Evolutionary conservation across 2,329 filamentous ascomycete species (phyloP).

Genomic region (Daldinia sp.): DNA sequence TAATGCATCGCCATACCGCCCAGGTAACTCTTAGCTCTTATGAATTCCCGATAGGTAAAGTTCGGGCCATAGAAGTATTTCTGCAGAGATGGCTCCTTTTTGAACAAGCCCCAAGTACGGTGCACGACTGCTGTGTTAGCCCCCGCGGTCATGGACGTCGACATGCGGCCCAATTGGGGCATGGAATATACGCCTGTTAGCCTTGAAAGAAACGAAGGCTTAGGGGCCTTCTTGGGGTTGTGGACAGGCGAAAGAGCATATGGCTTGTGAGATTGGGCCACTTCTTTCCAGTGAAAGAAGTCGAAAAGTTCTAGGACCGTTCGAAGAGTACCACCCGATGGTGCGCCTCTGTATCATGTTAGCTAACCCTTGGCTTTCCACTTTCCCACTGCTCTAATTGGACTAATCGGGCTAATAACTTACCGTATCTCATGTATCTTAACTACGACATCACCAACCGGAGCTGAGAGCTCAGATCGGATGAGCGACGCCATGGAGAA

Average conservation of each 20-base stretch:
- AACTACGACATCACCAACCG: conserved; percentile 66
- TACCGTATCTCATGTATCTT: conserved; percentile 60
- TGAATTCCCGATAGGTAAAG: conserved; percentile 69
- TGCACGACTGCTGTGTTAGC: conserved; percentile 69
- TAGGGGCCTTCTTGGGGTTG: conserved; percentile 53
- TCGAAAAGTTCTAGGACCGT: conserved; percentile 73
- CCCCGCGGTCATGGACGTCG: conserved; percentile 62
- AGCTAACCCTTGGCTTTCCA: conserved; percentile 16
- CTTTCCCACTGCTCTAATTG: too few relatives aligned
- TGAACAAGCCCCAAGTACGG: conserved; percentile 71
- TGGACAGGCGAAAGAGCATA: conserved; percentile 70
- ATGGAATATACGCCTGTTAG: conserved; percentile 64
- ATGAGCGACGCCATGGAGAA: conserved; percentile 65
- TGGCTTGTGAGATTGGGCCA: conserved; percentile 61
- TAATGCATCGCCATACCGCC: conserved; percentile 65
- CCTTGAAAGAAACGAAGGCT: conserved; percentile 57
- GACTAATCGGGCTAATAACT: conserved; percentile 24
- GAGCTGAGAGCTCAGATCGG: conserved; percentile 62
- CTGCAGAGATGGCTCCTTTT: conserved; percentile 58
- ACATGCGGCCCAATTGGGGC: conserved; percentile 66
- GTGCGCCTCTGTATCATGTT: conserved; percentile 54
- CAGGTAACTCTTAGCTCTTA: conserved; percentile 62
- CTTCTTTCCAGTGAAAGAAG: conserved; percentile 61
- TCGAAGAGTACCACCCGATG: conserved; percentile 76
- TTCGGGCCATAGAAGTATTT: conserved; percentile 69